Base-by-base conservation (phyloP, 768 basidiomycete species). In the Podaxis sp. region DNA sequence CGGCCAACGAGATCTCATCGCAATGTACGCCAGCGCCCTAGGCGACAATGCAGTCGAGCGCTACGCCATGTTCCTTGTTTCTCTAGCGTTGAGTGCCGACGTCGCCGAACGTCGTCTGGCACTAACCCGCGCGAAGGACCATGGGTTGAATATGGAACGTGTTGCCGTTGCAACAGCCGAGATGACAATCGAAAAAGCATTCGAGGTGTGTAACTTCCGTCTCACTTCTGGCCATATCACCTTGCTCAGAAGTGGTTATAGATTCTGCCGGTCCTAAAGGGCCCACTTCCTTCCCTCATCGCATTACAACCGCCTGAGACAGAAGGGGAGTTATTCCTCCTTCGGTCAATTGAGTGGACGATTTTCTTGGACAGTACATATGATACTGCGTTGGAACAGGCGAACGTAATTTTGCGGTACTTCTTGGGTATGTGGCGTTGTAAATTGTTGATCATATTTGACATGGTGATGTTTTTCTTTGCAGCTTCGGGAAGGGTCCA, bases 331-430 rank as follows among this genome's bases (percentile, higher is more conserved):
- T 69, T 75, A 64, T 72, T 91, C 53, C 78, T 98, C 7, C 80
- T 96, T 33, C 85, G 95, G 19, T 91, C 93, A 0, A 88, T 98
- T 54, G 96, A 98, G 69, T 99, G 96, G 96, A 91, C 96, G 56
- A 90, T 86, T 0, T 91, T 91, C 71, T 79, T 82, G 66, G 83
- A 86, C 36, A 76, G 81, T 4, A 98, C 96, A 1, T 87, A 89
- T 65, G 76, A 80, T 11, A 87, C 87, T 5, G 96, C 95, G 0
- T 76, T 98, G 8, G 86, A 91, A 69, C 93, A 95, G 68, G 88
- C 93, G 1, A 96, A 96, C 62, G 88, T 91, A 43, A 90, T 97
- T 63, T 71, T 94, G 61, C 87, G 96, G 15, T 94, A 94, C 71
- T 93, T 97, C 79, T 83, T 98, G 24, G 87, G 96, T 95, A 70